phyloP scores from a whole-genome alignment of 31 red algal genomes.

The Asparagopsis taxiformis region DNA sequence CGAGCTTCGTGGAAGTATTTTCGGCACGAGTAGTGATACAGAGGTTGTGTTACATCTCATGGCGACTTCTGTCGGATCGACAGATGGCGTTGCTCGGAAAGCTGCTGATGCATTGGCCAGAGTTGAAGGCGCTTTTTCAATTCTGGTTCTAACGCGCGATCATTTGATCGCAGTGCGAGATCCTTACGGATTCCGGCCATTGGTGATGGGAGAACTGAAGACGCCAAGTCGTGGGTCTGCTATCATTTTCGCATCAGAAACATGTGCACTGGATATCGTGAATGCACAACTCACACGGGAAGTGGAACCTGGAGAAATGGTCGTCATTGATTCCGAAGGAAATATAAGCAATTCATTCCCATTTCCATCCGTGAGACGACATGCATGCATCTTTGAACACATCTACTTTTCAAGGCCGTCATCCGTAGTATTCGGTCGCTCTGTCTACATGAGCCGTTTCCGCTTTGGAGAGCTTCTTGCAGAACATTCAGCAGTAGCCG shows the following conservation, averaged over 20 bases:
- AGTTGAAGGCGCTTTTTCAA: conserved; percentile 84
- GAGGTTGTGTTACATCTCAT: conserved; percentile 94
- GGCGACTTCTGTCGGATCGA: conserved; percentile 76
- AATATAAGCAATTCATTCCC: conserved; percentile 33
- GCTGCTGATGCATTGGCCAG: conserved; percentile 76
- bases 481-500: conserved; percentile 18
- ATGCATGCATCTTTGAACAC: conserved; percentile 95
- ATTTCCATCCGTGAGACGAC: conserved; percentile 64
- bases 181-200: conserved; percentile 93
- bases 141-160: conserved; percentile 47
- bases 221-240: conserved; percentile 5
- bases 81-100: conserved; percentile 35
- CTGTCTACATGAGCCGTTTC: conserved; percentile 84
- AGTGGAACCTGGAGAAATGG: conserved; percentile 96
- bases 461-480: conserved; percentile 93
- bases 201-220: conserved; percentile 81
- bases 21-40: conserved; percentile 88
- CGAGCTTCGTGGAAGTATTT: conserved; percentile 83
- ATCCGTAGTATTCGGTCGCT: conserved; percentile 85
- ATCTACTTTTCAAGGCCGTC: conserved; percentile 91
- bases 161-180: conserved; percentile 86
- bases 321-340: conserved; percentile 53
- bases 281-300: conserved; percentile 76
- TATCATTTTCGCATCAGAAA: conserved; percentile 83
- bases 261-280: conserved; percentile 83